Base-by-base conservation (phyloP, 768 basidiomycete genomes). In the Russula sp. region DNA sequence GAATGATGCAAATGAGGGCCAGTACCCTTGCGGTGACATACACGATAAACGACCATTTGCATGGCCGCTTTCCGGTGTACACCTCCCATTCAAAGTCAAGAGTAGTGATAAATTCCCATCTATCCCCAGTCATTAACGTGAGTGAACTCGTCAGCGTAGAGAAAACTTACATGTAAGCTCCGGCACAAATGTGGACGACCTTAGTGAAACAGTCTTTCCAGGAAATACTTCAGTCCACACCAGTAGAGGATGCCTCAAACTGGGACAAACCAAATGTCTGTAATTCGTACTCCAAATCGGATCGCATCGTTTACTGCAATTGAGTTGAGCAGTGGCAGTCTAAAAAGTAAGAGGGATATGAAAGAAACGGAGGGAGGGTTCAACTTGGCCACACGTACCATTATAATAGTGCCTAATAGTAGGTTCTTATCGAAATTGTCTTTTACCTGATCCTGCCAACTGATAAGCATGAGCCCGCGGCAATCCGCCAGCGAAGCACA, bases 41-140 rank as follows among this genome's bases (percentile, higher is more conserved):
- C 3, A 56, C 55, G 36, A 65, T 13, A 9, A 67, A 66, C 8
- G 67, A 67, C 67, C 67, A 67, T 52, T 64, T 64, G 57, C 59
- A 66, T 26, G 50, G 59, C 20, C 67, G 64, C 24, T 30, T 44
- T 20, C 67, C 64, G 18, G 64, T 67, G 64, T 61, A 67, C 4
- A 67, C 55, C 44, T 67, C 64, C 65, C 54, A 61, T 30, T 66
- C 64, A 7, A 66, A 67, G 10, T 48, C 44, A 14, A 67, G 59
- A 5, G 64, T 61, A 7, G 51, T 67, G 2, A 66, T 1, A 38
- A 34, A 67, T 36, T 67, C 67, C 67, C 67, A 67, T 28, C 66
- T 67, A 28, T 22, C 26, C 30, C 0, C 9, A 11, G 7, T 40
- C 13, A 36, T 54, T 11, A 60, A 49, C 9, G 11, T 16, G 8